These are phyloP conservation scores for Stephanodiscus minutulus DNA, from an alignment of 108 stramenopile genomes.

Conservation along the genomic window DNA sequence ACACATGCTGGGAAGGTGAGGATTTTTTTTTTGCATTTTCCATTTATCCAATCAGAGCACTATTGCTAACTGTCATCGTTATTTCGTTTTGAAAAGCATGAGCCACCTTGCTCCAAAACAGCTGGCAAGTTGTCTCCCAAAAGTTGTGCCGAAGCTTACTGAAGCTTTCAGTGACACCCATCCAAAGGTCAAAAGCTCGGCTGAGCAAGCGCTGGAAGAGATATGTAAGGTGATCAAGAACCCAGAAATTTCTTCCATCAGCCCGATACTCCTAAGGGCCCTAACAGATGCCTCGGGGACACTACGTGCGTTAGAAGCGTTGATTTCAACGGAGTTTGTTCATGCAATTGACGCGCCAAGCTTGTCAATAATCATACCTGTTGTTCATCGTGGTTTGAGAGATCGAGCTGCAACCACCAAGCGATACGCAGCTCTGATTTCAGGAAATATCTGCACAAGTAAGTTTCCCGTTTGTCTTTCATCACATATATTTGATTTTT, in stretches of 20 bases:
- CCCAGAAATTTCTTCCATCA: constrained; percentile 93
- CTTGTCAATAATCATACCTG: constrained; percentile 96
- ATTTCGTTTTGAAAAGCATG: constrained; percentile 60
- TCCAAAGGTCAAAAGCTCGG: constrained; percentile 93
- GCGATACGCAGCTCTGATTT: constrained; percentile 95
- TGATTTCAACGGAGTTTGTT: constrained; percentile 92
- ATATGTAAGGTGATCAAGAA: constrained; percentile 96
- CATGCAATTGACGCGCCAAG: constrained; percentile 99
- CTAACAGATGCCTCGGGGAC: constrained; percentile 92
- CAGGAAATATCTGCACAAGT: constrained; percentile 92
- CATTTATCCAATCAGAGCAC: not conserved
- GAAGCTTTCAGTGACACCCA: constrained; percentile 97
- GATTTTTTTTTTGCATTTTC: not conserved
- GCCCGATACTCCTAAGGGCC: constrained; percentile 80
- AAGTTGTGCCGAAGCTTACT: constrained; percentile 96
- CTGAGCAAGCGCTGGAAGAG: constrained; percentile 91
- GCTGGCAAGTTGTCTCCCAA: constrained; percentile 92
- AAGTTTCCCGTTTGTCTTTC: too few species aligned
- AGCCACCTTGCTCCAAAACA: constrained; percentile 98
- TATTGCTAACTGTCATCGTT: not conserved
- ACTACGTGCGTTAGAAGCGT: constrained; percentile 72
- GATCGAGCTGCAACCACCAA: constrained; percentile 94
- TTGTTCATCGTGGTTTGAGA: constrained; percentile 94
- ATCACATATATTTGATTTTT: too few species aligned
- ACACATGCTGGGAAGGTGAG: constrained; percentile 87